Percentiles rank a stretch among this genome's conserved stretches.
Evolutionary conservation across 306 rosid genomes (phyloP).

Genomic region (Biancaea sappan): DNA sequence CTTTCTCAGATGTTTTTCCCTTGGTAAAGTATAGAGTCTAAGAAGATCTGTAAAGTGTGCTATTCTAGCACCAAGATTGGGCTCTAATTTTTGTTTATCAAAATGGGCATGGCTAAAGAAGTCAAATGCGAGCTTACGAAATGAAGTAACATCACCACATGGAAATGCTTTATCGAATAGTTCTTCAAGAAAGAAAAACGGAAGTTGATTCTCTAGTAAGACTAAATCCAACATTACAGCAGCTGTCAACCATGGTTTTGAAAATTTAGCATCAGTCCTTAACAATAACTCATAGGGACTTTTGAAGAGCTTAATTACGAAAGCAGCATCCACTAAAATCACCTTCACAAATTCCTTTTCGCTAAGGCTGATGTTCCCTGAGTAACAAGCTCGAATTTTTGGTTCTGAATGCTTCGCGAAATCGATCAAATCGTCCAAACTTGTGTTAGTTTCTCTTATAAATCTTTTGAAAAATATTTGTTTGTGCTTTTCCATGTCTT

Average conservation of each 20-base stretch:
- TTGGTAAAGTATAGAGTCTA: neutral
- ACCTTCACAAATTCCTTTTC: neutral
- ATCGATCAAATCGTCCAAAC: neutral
- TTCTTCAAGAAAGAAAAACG: neutral
- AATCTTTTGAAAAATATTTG: neutral
- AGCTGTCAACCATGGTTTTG: neutral
- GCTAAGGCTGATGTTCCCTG: neutral
- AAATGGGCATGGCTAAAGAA: neutral
- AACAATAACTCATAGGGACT: fast-evolving
- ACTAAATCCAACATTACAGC: neutral
- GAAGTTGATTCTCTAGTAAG: slow-evolving; percentile 13
- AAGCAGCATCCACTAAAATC: neutral
- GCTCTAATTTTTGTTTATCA: neutral
- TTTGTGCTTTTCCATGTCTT: too few relatives aligned
- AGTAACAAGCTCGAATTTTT: neutral
- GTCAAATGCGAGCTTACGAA: neutral
- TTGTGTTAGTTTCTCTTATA: neutral
- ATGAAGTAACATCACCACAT: neutral
- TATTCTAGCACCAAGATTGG: neutral
- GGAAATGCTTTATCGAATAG: neutral
- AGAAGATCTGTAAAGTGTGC: neutral
- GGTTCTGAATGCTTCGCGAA: neutral
- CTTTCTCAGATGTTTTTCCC: neutral
- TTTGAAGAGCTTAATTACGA: neutral
- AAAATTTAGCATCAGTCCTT: neutral